Conservation (phyloP, 345 rosid species). For the Acer saccharum region DNA sequence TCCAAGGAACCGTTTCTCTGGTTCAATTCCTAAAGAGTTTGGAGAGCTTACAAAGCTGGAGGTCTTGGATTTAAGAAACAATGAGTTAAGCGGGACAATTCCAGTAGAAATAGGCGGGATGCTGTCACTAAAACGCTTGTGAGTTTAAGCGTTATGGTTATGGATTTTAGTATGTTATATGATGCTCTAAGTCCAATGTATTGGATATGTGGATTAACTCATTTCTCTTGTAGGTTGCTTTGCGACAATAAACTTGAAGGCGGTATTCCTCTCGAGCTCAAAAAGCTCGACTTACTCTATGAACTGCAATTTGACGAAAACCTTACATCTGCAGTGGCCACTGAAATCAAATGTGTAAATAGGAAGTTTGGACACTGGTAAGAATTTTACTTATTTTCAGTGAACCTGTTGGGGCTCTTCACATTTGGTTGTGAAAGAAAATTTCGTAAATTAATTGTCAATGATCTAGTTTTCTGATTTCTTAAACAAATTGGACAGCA, state of each 20-base stretch:
- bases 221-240: constrained; percentile 59
- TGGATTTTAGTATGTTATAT: background rate
- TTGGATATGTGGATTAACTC: constrained; percentile 10
- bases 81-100: constrained; percentile 65
- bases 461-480: constrained; percentile 16
- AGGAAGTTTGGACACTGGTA: constrained; percentile 75
- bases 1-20: constrained; percentile 57
- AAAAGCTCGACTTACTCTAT: constrained; percentile 55
- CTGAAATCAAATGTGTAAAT: constrained; percentile 39
- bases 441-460: too few relatives aligned
- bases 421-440: background rate
- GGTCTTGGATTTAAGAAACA: constrained; percentile 70
- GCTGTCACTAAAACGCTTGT: constrained; percentile 64
- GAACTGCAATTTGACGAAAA: constrained; percentile 59
- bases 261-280: constrained; percentile 42
- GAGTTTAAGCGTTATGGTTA: constrained; percentile 31
- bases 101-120: constrained; percentile 56
- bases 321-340: constrained; percentile 27
- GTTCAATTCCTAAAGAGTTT: constrained; percentile 67
- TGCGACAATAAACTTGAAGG: constrained; percentile 69
- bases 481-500: constrained; percentile 35
- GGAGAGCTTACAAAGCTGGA: constrained; percentile 56
- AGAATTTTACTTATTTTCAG: constrained; percentile 21
- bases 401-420: background rate
- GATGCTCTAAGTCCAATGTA: background rate